Evolutionary conservation across 2,329 filamentous ascomycete genomes (phyloP).

Genomic region (Fusarium sp.): DNA sequence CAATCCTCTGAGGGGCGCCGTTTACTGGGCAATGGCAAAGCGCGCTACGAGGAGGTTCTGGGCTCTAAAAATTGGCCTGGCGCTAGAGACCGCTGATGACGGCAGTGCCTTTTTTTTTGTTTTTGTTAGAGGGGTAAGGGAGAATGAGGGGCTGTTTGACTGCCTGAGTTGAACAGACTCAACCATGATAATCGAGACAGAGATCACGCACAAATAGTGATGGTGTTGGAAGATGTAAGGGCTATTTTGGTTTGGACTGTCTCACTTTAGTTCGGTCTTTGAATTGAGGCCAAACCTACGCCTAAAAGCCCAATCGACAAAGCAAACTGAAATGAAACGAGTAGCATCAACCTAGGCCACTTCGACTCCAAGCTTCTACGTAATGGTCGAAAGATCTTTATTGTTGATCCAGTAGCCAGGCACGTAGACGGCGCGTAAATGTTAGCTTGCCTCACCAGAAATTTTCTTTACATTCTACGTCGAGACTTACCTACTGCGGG

Average conservation of each 20-base stretch:
- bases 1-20: constrained; percentile 37
- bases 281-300: not conserved
- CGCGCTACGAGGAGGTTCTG: constrained; percentile 32
- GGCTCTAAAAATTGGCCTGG: constrained; percentile 43
- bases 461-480: constrained; percentile 24
- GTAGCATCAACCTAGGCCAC: constrained; percentile 10
- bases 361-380: not conserved
- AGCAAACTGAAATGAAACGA: constrained; percentile 3
- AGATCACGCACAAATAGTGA: not conserved
- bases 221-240: not conserved
- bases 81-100: constrained; percentile 47
- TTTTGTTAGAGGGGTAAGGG: constrained; percentile 12
- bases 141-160: constrained; percentile 35
- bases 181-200: not conserved
- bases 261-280: not conserved
- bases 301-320: not conserved
- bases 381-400: constrained; percentile 5
- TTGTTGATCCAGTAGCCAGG: constrained; percentile 10
- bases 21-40: constrained; percentile 36
- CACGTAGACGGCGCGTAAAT: constrained; percentile 15
- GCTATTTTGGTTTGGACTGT: not conserved
- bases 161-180: constrained; percentile 11
- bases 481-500: constrained; percentile 42
- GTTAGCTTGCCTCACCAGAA: constrained; percentile 29
- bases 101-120: constrained; percentile 40